phyloP scores from a whole-genome alignment of 345 rosid genomes.

The Leavenworthia alabamica region DNA sequence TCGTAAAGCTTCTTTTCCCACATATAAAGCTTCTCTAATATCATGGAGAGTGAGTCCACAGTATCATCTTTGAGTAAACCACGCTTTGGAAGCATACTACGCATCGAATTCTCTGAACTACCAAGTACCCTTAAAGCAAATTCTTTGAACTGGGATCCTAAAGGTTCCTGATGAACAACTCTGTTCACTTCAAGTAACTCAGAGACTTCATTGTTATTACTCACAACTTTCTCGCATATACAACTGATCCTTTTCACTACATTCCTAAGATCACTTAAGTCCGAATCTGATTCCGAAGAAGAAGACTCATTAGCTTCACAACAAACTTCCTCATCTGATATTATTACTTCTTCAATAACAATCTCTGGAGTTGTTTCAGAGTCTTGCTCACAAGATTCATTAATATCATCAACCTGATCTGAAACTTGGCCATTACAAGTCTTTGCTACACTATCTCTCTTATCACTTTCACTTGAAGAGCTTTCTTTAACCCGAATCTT shows the following conservation, averaged over 20 bases:
- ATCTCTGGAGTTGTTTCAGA: neutral
- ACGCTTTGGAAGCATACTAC: neutral
- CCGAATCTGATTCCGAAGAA: slow-evolving; percentile 6
- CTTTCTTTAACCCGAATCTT: neutral
- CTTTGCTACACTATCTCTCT: neutral
- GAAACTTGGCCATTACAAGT: slow-evolving; percentile 1
- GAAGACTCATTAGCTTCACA: slow-evolving; percentile 13
- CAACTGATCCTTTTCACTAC: slow-evolving; percentile 9
- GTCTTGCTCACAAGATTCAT: neutral
- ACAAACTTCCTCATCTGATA: neutral
- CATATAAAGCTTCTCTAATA: slow-evolving; percentile 22
- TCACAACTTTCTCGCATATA: slow-evolving; percentile 4
- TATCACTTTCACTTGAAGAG: neutral
- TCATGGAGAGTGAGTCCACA: slow-evolving; percentile 7
- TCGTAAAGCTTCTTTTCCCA: slow-evolving; percentile 25
- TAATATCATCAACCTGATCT: neutral
- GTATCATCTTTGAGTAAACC: slow-evolving; percentile 10
- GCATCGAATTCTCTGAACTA: neutral
- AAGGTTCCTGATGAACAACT: slow-evolving; percentile 13
- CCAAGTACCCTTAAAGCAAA: slow-evolving; percentile 23
- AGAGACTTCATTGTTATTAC: neutral
- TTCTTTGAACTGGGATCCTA: slow-evolving; percentile 20
- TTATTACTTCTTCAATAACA: neutral
- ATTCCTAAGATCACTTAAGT: slow-evolving; percentile 10
- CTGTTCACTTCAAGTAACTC: slow-evolving; percentile 27